Conservation (phyloP, 768 basidiomycete species). For the Terana coerulea region DNA sequence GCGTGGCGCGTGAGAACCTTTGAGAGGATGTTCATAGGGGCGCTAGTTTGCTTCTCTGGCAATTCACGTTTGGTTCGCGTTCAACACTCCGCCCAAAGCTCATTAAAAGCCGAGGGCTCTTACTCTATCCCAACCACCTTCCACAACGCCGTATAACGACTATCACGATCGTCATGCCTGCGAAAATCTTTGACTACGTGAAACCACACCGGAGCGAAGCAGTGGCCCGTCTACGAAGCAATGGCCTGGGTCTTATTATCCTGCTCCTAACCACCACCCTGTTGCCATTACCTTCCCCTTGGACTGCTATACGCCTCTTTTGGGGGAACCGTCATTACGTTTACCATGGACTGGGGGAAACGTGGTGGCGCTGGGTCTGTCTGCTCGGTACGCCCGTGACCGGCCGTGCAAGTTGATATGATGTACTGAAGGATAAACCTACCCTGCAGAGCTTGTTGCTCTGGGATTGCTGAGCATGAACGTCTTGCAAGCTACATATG, state of each 20-base stretch:
- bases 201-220: constrained; percentile 38
- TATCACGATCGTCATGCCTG: too few species aligned
- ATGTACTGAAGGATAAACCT: too few species aligned
- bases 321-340: constrained; percentile 7
- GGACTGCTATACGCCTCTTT: constrained; percentile 31
- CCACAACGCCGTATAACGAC: too few species aligned
- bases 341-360: neutral
- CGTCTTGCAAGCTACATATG: constrained; percentile 31
- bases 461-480: constrained; percentile 31
- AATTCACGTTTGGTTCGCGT: too few species aligned
- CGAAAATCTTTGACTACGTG: constrained; percentile 19
- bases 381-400: constrained; percentile 25
- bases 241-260: constrained; percentile 29
- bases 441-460: constrained; percentile 26
- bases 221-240: constrained; percentile 35
- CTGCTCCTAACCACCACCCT: constrained; percentile 34
- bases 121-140: too few species aligned
- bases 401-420: neutral
- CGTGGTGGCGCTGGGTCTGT: constrained; percentile 22
- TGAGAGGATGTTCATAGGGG: constrained; percentile 35
- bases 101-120: too few species aligned
- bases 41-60: too few species aligned
- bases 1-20: neutral
- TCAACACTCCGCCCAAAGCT: too few species aligned
- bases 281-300: constrained; percentile 35